phyloP scores from a whole-genome alignment of 2,329 filamentous ascomycete genomes.

The Epichloe hybrida region DNA sequence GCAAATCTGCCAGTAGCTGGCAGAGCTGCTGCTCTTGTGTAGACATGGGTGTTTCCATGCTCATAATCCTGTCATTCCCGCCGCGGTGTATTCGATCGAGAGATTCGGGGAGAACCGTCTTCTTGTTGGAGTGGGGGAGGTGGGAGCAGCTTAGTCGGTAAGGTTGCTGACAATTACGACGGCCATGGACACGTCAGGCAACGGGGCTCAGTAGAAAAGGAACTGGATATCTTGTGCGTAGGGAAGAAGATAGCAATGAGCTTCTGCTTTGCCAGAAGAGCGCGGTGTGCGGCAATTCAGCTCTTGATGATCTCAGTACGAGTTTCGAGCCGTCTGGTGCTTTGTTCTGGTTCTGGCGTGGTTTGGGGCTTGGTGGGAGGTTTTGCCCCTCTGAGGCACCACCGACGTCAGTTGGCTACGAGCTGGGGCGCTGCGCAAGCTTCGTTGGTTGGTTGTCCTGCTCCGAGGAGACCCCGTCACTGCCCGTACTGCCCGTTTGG shows the following conservation, averaged over 20 bases:
- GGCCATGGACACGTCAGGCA: slow-evolving; percentile 1
- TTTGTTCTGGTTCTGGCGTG: background rate
- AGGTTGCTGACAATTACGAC: background rate
- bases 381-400: background rate
- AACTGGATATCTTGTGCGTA: background rate
- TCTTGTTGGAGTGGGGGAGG: background rate
- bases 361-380: background rate
- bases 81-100: background rate
- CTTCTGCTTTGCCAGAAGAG: background rate
- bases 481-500: background rate
- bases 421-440: background rate
- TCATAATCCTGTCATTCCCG: slow-evolving; percentile 17
- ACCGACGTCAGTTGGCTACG: slow-evolving; percentile 4
- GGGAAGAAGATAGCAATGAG: background rate
- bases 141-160: slow-evolving; percentile 7
- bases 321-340: background rate
- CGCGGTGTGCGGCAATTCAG: background rate
- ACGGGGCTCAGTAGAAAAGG: background rate
- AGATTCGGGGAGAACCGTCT: background rate
- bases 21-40: slow-evolving; percentile 73
- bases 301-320: background rate
- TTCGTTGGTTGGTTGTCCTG: slow-evolving; percentile 2
- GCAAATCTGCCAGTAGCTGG: slow-evolving; percentile 66
- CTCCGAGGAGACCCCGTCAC: slow-evolving; percentile 5
- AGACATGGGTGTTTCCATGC: slow-evolving; percentile 42